Conservation (phyloP, 2,329 filamentous ascomycete species). For the Talaromyces sp. region DNA sequence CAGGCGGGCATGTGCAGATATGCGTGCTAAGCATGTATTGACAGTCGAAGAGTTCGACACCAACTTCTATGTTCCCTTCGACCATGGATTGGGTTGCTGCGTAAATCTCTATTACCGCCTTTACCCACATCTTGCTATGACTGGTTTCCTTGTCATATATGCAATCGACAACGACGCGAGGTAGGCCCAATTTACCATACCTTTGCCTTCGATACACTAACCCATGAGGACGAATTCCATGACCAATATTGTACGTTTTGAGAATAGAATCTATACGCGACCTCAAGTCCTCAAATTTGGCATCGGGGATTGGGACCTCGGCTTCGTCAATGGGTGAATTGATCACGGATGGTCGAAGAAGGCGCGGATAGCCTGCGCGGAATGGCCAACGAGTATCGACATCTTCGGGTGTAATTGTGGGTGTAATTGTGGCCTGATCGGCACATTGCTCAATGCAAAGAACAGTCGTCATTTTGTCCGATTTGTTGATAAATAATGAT, state of each 20-base stretch:
- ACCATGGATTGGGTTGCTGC: not conserved
- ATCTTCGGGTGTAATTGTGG: not conserved
- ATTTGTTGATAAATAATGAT: not conserved
- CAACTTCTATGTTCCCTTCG: not conserved
- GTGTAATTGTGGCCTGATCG: not conserved
- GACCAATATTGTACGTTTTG: not conserved
- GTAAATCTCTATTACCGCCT: not conserved
- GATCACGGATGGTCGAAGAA: not conserved
- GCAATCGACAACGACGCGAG: not conserved
- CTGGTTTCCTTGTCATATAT: not conserved
- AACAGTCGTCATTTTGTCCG: not conserved
- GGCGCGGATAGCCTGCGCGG: not conserved
- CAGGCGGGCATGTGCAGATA: not conserved
- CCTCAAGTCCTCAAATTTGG: not conserved
- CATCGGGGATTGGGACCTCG: not conserved
- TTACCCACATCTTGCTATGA: not conserved
- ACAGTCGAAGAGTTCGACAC: not conserved
- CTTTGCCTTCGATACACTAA: not conserved
- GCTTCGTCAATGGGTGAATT: not conserved
- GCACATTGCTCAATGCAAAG: not conserved
- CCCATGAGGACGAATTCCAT: not conserved
- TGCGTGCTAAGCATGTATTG: not conserved
- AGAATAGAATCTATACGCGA: not conserved
- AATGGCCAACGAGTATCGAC: conserved; percentile 1
- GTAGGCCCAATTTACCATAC: not conserved